A percentile compares a stretch with the other conserved stretches of the same genome.
phyloP scores from a whole-genome alignment of 2,329 filamentous ascomycete genomes.

The Aureobasidium uvarum region DNA sequence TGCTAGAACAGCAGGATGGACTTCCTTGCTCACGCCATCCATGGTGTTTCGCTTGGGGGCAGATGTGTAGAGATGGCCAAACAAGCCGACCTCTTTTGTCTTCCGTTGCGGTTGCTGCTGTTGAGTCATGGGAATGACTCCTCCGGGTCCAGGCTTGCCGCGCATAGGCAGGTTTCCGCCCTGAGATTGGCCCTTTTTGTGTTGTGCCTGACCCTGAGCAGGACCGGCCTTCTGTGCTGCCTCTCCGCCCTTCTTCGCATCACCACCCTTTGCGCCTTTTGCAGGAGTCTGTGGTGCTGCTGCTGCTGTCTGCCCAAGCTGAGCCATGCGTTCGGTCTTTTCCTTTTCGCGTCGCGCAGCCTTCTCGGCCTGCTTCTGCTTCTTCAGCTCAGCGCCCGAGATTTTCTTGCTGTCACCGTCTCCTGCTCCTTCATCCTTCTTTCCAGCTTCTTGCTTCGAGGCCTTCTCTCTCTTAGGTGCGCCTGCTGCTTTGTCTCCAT shows the following conservation, averaged over 20 bases:
- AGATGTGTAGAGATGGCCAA: slow-evolving; percentile 69
- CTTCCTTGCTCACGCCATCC: slow-evolving; percentile 63
- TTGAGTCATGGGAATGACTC: slow-evolving; percentile 24
- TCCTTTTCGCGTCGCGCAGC: slow-evolving; percentile 69
- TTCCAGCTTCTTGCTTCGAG: slow-evolving; percentile 14
- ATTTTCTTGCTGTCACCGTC: slow-evolving; percentile 50
- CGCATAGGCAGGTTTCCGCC: slow-evolving; percentile 40
- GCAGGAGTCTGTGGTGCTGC: slow-evolving; percentile 36
- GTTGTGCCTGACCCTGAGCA: slow-evolving; percentile 36
- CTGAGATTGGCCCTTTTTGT: slow-evolving; percentile 31
- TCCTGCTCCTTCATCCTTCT: slow-evolving; percentile 23
- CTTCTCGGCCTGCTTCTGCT: slow-evolving; percentile 87
- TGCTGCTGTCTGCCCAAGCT: slow-evolving; percentile 27
- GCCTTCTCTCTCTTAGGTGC: slow-evolving; percentile 42
- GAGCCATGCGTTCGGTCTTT: slow-evolving; percentile 35
- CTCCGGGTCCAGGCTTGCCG: slow-evolving; percentile 27
- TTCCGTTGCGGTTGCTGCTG: slow-evolving; percentile 52
- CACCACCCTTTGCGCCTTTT: slow-evolving; percentile 35
- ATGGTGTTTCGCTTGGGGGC: slow-evolving; percentile 66
- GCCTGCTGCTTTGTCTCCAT: slow-evolving; percentile 42
- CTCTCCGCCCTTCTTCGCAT: slow-evolving; percentile 36
- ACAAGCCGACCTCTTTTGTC: slow-evolving; percentile 68
- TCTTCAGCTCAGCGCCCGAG: slow-evolving; percentile 78
- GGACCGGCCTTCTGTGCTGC: slow-evolving; percentile 33
- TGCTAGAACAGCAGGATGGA: slow-evolving; percentile 81